Evolutionary conservation across 2,329 filamentous ascomycete species (phyloP).

Genomic region (Sporothrix mexicana): DNA sequence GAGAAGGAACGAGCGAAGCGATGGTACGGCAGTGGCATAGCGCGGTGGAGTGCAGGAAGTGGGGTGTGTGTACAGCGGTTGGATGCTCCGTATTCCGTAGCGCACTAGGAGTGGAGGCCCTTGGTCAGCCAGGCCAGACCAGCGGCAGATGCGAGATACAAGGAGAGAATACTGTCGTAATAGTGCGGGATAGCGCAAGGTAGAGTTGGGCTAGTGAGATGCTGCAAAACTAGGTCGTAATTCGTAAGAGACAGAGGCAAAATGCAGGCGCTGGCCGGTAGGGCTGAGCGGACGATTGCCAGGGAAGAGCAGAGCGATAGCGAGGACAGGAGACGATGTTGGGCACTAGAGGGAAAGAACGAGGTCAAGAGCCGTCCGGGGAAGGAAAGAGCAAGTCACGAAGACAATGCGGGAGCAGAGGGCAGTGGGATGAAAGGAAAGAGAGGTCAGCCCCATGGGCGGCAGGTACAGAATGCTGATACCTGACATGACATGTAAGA

Average conservation of each 20-base stretch:
- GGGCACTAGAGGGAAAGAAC: background rate
- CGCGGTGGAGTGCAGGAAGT: background rate
- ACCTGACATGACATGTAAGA: background rate
- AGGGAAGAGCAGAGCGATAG: background rate
- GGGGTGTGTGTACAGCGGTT: constrained; percentile 3
- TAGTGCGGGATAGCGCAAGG: constrained; percentile 32
- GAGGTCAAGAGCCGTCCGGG: background rate
- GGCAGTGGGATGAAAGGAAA: constrained; percentile 14
- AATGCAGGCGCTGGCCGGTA: background rate
- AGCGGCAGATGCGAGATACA: constrained; percentile 17
- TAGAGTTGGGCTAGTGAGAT: constrained; percentile 15
- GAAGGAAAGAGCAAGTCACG: background rate
- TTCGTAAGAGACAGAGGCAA: background rate
- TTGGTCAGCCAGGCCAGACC: background rate
- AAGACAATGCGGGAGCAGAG: background rate
- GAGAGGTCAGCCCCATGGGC: background rate
- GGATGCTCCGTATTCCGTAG: constrained; percentile 20
- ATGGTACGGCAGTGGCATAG: constrained; percentile 22
- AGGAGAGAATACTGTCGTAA: constrained; percentile 8
- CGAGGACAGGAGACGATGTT: background rate
- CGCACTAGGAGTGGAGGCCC: constrained; percentile 2
- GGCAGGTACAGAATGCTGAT: background rate
- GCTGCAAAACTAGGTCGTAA: background rate
- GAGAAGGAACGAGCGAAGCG: constrained; percentile 23
- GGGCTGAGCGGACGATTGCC: constrained; percentile 18